These are phyloP conservation scores for Plasmodium blacklocki DNA, from an alignment of 169 alveolate species.

Conservation along the genomic window DNA sequence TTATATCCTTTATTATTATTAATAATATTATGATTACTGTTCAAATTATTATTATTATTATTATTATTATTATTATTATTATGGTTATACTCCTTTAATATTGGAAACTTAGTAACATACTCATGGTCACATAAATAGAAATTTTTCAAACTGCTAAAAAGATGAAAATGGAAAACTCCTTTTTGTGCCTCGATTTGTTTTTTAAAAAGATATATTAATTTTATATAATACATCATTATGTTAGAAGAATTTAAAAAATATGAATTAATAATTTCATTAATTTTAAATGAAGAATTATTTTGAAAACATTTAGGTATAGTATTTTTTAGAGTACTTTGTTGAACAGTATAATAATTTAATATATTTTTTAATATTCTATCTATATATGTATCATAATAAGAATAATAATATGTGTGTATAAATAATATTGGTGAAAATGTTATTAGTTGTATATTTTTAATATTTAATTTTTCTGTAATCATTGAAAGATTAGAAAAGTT, in stretches of 20 bases:
- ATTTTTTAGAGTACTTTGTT: slow-evolving; percentile 40
- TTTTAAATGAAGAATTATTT: slow-evolving; percentile 52
- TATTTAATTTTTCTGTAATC: slow-evolving; percentile 36
- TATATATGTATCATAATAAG: slow-evolving; percentile 24
- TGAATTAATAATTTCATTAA: slow-evolving; percentile 63
- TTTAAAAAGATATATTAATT: slow-evolving; percentile 42
- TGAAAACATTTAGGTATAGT: slow-evolving; percentile 50
- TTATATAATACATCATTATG: slow-evolving; percentile 38
- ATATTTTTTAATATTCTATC: slow-evolving; percentile 22
- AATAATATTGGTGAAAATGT: slow-evolving; percentile 51
- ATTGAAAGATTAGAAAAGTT: slow-evolving; percentile 28
- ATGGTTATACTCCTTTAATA: not conserved
- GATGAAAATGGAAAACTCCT: slow-evolving; percentile 4
- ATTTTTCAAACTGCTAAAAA: slow-evolving; percentile 43
- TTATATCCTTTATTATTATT: no score
- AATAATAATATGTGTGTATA: slow-evolving; percentile 39
- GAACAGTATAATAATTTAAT: slow-evolving; percentile 48
- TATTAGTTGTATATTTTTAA: slow-evolving; percentile 59
- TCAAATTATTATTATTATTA: not conserved
- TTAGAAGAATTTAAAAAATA: slow-evolving; percentile 54
- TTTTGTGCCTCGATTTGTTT: slow-evolving; percentile 27
- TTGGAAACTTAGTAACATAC: slow-evolving; percentile 28
- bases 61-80: not conserved
- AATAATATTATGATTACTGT: no score
- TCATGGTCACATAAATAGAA: slow-evolving; percentile 27